Base-by-base conservation (phyloP, 108 stramenopile genomes). In the Nitzschia sp. region DNA sequence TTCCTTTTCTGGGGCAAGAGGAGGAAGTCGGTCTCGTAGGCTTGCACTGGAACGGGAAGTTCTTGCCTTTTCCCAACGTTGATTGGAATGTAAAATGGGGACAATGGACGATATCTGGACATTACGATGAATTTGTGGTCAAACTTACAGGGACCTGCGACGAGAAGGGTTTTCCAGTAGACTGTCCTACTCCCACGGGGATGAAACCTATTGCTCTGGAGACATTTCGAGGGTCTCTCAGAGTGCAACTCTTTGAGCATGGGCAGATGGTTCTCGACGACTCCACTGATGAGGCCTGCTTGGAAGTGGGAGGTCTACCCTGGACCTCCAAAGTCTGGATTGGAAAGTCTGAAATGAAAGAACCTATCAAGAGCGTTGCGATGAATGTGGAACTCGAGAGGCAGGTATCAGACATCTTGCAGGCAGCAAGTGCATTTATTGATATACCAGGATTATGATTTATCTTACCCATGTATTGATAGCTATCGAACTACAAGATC, bases 391-490 rank as follows among this genome's bases (percentile, higher is more conserved):
- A 57, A 22, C 55, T 57, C 4, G 55, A 57, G 31, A 33, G 21
- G 11, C 11, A 57, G 55, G 55, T 33, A 5, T 57, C 55, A 6
- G 28, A 57, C 29, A 11, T 57, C 29, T 22, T 57, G 9, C 11
- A 57, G 29, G 28, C 31, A 4, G 55, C 31, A 17, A 32, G 30
- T 9, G 4, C 11, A 6, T 57, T 57, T 27, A 57, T 57, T 6
- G 55, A 57, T 21, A 57, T 57, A 5, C 55, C 55, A 57, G 55
- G 55, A 29, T 29, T 57, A 57, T 57, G n/a, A 57, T 16, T n/a
- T 41, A 13, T n/a, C n/a, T n/a, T n/a, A n/a, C n/a, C n/a, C n/a
- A n/a, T n/a, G n/a, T n/a, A n/a, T n/a, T n/a, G n/a, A n/a, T n/a
- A n/a, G n/a, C n/a, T n/a, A n/a, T n/a, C n/a, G n/a, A n/a, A n/a